Conservation (phyloP, 805 yeast species). For the Candida loeiensis region DNA sequence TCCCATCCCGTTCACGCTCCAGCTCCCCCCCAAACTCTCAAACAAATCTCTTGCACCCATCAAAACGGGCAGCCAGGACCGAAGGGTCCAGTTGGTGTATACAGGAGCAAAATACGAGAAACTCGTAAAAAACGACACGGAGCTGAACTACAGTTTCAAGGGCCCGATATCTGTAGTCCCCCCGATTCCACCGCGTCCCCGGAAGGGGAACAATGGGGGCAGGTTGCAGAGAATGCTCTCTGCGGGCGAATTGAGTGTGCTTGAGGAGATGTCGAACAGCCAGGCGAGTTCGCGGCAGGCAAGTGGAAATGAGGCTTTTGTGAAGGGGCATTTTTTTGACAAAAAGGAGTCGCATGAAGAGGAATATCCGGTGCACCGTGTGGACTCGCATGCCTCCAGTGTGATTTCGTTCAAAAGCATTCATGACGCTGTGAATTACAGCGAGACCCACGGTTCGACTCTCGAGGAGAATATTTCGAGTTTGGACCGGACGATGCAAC, state of each 20-base stretch:
- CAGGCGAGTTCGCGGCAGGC: slow-evolving; percentile 28
- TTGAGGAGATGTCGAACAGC: slow-evolving; percentile 35
- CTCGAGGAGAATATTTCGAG: not conserved
- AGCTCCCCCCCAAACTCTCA: slow-evolving; percentile 40
- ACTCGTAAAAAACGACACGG: slow-evolving; percentile 15
- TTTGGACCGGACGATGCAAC: slow-evolving; percentile 2
- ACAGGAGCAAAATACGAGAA: slow-evolving; percentile 38
- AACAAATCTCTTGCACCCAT: too few relatives aligned
- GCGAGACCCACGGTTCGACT: not conserved
- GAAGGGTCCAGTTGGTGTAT: slow-evolving; percentile 26
- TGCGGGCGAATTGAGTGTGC: slow-evolving; percentile 39
- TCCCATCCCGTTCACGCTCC: slow-evolving; percentile 42
- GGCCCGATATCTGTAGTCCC: slow-evolving; percentile 2
- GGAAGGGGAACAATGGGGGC: slow-evolving; percentile 1
- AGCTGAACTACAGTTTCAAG: slow-evolving; percentile 8
- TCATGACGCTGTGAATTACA: not conserved
- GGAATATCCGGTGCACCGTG: not conserved
- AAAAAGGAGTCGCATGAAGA: not conserved
- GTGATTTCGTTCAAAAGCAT: not conserved
- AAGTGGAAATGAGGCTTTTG: slow-evolving; percentile 18
- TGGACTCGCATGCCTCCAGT: not conserved
- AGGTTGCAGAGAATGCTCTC: slow-evolving; percentile 19
- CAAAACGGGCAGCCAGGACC: too few relatives aligned
- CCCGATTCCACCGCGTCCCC: slow-evolving; percentile 8
- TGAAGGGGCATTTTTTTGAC: not conserved